phyloP scores from a whole-genome alignment of 1,284 basidiomycete genomes.

The Ceratobasidium sp. region DNA sequence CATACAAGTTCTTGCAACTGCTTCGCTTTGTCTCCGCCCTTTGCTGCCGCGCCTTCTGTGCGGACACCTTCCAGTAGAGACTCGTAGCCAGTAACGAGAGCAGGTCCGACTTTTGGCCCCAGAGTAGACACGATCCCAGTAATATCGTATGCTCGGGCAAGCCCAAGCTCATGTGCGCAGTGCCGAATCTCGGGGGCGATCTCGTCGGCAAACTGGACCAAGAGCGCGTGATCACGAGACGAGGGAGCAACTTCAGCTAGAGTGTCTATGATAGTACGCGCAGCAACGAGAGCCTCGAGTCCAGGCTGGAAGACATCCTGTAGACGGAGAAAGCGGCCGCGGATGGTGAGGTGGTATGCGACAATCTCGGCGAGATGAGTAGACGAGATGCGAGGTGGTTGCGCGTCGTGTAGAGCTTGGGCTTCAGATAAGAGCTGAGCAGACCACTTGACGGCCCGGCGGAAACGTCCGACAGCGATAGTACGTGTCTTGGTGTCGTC shows the following conservation, averaged over 20 bases:
- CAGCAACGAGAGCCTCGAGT: slow-evolving; percentile 81
- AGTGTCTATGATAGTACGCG: slow-evolving; percentile 78
- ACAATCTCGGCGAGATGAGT: slow-evolving; percentile 72
- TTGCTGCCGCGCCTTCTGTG: slow-evolving; percentile 44
- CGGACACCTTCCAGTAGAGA: slow-evolving; percentile 68
- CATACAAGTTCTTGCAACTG: slow-evolving; percentile 74
- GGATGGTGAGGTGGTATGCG: slow-evolving; percentile 78
- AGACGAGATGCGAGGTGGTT: slow-evolving; percentile 64
- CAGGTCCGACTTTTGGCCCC: slow-evolving; percentile 69
- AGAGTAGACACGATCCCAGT: slow-evolving; percentile 83
- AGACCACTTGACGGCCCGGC: slow-evolving; percentile 87
- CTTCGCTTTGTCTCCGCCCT: slow-evolving; percentile 64
- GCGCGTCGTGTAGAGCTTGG: slow-evolving; percentile 69
- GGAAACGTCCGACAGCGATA: slow-evolving; percentile 83
- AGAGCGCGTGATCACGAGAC: slow-evolving; percentile 92
- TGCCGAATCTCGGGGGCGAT: slow-evolving; percentile 93
- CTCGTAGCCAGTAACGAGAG: slow-evolving; percentile 76
- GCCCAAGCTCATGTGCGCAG: slow-evolving; percentile 86
- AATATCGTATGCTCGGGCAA: slow-evolving; percentile 81
- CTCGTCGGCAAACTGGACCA: slow-evolving; percentile 86
- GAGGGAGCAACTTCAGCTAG: slow-evolving; percentile 77
- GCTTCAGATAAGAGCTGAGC: slow-evolving; percentile 82
- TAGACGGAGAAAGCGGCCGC: slow-evolving; percentile 80
- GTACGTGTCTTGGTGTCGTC: slow-evolving; percentile 73
- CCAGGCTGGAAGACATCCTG: slow-evolving; percentile 84